Evolutionary conservation across 176 grass and related monocot genomes (phyloP).

Genomic region (Juncus inflexus): DNA sequence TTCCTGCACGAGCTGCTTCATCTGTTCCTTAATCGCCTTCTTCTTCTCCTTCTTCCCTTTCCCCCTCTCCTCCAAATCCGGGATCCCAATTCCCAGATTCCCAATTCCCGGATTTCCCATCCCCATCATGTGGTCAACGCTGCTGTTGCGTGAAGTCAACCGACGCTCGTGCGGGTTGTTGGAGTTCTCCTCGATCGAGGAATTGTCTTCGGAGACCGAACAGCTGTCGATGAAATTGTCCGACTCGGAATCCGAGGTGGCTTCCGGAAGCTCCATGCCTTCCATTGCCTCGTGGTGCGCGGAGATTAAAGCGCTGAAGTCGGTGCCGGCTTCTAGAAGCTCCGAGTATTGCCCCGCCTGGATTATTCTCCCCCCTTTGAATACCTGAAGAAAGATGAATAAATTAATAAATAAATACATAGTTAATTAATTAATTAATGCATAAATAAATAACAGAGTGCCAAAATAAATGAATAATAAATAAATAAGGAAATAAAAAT

Average conservation of each 20-base stretch:
- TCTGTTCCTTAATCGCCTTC: slow-evolving; percentile 33
- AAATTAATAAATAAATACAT: background rate
- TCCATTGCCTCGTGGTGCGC: slow-evolving; percentile 95
- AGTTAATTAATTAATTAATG: background rate
- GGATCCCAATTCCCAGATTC: slow-evolving; percentile 19
- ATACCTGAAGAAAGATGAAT: slow-evolving; percentile 48
- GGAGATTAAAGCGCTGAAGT: slow-evolving; percentile 79
- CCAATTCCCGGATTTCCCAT: too few species aligned
- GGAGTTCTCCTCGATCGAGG: slow-evolving; percentile 40
- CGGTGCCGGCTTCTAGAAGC: slow-evolving; percentile 88
- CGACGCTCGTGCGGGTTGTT: slow-evolving; percentile 53
- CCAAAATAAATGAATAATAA: background rate
- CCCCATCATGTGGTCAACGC: slow-evolving; percentile 70
- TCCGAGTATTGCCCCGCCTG: slow-evolving; percentile 92
- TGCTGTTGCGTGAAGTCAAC: slow-evolving; percentile 63
- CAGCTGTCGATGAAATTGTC: slow-evolving; percentile 24
- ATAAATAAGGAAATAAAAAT: too few species aligned
- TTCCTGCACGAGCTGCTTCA: slow-evolving; percentile 58
- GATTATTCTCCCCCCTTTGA: slow-evolving; percentile 82
- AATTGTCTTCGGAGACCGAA: slow-evolving; percentile 26
- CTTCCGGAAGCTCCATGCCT: slow-evolving; percentile 74
- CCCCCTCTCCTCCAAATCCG: slow-evolving; percentile 37
- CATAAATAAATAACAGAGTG: background rate
- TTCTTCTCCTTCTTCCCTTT: slow-evolving; percentile 41
- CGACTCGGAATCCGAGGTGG: slow-evolving; percentile 28